phyloP scores from a whole-genome alignment of 108 stramenopile species.

The Fragilaria radians region DNA sequence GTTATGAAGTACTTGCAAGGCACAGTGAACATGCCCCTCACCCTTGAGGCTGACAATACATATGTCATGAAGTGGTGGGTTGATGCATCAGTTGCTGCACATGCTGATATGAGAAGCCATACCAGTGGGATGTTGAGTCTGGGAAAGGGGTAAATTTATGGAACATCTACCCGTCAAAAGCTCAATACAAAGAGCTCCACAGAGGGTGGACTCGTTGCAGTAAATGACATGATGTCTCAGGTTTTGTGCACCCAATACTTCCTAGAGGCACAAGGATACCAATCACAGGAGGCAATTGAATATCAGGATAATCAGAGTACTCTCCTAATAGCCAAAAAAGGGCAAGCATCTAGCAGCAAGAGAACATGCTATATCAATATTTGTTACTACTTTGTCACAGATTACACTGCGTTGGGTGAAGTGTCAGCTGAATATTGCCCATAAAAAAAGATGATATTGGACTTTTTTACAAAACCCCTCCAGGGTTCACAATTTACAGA shows the following conservation, averaged over 20 bases:
- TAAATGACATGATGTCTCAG: constrained; percentile 11
- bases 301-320: constrained; percentile 20
- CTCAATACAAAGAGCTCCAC: too few species aligned
- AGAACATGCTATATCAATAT: constrained; percentile 15
- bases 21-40: constrained; percentile 7
- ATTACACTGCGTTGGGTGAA: constrained; percentile 1
- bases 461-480: constrained; percentile 24
- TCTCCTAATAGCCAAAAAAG: constrained; percentile 15
- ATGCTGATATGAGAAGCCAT: too few species aligned
- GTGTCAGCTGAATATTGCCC: constrained; percentile 7
- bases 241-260: constrained; percentile 22
- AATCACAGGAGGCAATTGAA: background rate
- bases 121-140: constrained; percentile 18
- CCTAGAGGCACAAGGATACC: constrained; percentile 20
- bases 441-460: constrained; percentile 17
- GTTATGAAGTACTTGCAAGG: constrained; percentile 12
- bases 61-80: too few species aligned
- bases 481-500: constrained; percentile 9
- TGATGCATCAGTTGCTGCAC: constrained; percentile 19
- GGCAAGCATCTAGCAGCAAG: constrained; percentile 8
- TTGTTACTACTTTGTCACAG: constrained; percentile 18
- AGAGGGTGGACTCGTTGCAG: constrained; percentile 22
- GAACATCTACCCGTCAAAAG: constrained; percentile 14
- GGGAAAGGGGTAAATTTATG: constrained; percentile 11
- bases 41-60: constrained; percentile 1